Evolutionary conservation across 805 yeast species (phyloP).

Genomic region (Wickerhamomyces pijperi): DNA sequence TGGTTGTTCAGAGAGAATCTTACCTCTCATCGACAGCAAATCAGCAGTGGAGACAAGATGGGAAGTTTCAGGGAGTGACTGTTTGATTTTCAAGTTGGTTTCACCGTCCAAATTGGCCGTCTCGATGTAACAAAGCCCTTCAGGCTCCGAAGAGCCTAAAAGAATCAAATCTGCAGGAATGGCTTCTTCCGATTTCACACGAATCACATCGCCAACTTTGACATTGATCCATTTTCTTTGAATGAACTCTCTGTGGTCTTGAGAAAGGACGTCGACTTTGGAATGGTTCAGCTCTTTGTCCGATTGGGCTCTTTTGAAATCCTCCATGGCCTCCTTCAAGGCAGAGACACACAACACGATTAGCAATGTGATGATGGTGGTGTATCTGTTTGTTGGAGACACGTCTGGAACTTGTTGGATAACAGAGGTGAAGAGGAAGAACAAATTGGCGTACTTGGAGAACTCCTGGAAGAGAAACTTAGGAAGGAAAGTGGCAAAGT

Average conservation of each 20-base stretch:
- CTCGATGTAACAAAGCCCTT: conserved; percentile 93
- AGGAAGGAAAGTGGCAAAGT: conserved; percentile 84
- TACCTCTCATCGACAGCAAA: conserved; percentile 41
- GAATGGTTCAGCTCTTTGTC: conserved; percentile 86
- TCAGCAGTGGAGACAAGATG: conserved; percentile 56
- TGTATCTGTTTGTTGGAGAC: conserved; percentile 90
- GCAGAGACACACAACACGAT: conserved; percentile 88
- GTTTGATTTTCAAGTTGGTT: conserved; percentile 91
- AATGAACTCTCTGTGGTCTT: conserved; percentile 45
- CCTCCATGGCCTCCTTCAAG: conserved; percentile 83
- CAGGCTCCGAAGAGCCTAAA: conserved; percentile 91
- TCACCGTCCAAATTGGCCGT: conserved; percentile 98
- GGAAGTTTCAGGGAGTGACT: conserved; percentile 71
- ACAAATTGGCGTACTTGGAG: conserved; percentile 91
- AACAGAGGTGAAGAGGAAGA: conserved; percentile 81
- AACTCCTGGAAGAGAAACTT: conserved; percentile 94
- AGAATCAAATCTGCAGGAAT: conserved; percentile 89
- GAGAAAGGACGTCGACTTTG: conserved; percentile 48
- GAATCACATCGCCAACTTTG: conserved; percentile 82
- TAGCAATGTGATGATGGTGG: conserved; percentile 84
- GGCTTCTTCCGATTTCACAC: conserved; percentile 76
- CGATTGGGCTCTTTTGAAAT: conserved; percentile 75
- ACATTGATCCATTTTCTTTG: conserved; percentile 76
- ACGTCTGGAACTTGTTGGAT: conserved; percentile 97
- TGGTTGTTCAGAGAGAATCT: conserved; percentile 78